These are phyloP conservation scores for Ophiocordyceps camponoti-leonardi DNA, from an alignment of 2,329 filamentous ascomycete species.

Conservation along the genomic window DNA sequence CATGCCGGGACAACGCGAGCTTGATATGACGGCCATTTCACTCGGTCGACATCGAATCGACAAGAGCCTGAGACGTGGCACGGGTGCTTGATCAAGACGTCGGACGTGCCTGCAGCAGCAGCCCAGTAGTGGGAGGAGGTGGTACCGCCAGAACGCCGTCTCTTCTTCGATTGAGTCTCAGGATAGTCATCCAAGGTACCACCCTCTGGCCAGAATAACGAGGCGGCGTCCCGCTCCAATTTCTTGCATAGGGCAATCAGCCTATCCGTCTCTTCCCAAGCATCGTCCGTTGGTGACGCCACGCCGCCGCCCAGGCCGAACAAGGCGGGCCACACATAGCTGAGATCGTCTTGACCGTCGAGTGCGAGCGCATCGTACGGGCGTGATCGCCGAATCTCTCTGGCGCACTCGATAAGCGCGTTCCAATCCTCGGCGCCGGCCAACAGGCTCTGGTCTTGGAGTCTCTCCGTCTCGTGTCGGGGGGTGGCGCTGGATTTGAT, in stretches of 20 bases:
- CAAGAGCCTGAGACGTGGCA: not conserved
- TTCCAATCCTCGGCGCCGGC: conserved; percentile 17
- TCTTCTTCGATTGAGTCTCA: not conserved
- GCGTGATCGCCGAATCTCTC: conserved; percentile 8
- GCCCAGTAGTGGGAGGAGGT: conserved; percentile 15
- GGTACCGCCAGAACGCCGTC: not conserved
- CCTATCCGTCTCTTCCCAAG: conserved; percentile 19
- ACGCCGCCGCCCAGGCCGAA: conserved; percentile 1
- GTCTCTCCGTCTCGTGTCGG: conserved; percentile 8
- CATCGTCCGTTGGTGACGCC: conserved; percentile 2
- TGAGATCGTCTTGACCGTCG: conserved; percentile 16
- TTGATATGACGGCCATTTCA: not conserved
- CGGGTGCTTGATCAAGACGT: not conserved
- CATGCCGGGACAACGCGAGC: not conserved
- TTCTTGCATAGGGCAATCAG: conserved; percentile 14
- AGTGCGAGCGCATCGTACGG: conserved; percentile 6
- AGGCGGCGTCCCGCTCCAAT: conserved; percentile 9
- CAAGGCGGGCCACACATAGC: conserved; percentile 12
- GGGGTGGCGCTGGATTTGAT: conserved; percentile 11
- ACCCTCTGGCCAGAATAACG: conserved; percentile 4
- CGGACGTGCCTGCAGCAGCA: not conserved
- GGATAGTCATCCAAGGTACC: not conserved
- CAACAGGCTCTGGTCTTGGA: conserved; percentile 14
- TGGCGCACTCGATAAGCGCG: conserved; percentile 15
- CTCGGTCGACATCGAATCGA: not conserved